Evolutionary conservation across 345 rosid genomes (phyloP).

Genomic region (Gossypium stocksii): DNA sequence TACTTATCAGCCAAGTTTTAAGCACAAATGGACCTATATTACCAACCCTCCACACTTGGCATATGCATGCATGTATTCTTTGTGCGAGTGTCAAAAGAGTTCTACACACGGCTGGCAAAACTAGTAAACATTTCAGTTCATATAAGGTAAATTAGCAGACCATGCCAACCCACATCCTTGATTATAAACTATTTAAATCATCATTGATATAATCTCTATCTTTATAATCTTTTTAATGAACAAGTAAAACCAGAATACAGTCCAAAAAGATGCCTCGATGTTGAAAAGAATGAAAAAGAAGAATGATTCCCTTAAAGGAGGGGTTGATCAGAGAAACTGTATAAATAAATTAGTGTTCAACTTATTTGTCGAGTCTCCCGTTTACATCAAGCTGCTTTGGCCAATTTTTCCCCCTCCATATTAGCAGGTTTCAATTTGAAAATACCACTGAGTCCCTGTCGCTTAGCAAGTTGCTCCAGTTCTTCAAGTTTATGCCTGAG

Average conservation of each 20-base stretch:
- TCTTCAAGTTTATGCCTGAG: conserved; percentile 57
- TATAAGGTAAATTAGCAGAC: background rate
- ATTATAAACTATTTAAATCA: conserved; percentile 1
- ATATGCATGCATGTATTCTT: conserved; percentile 3
- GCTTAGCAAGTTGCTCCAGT: conserved; percentile 68
- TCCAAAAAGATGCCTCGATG: background rate
- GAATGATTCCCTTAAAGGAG: conserved; percentile 17
- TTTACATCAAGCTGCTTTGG: conserved; percentile 34
- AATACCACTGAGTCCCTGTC: conserved; percentile 58
- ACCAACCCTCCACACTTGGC: conserved; percentile 1
- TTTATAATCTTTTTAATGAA: conserved; percentile 1
- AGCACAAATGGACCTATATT: background rate
- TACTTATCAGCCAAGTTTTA: background rate
- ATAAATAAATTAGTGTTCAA: conserved; percentile 10
- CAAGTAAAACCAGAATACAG: conserved; percentile 12
- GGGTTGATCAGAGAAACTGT: conserved; percentile 4
- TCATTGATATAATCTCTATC: background rate
- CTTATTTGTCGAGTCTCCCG: conserved; percentile 8
- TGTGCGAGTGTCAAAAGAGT: background rate
- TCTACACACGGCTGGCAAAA: background rate
- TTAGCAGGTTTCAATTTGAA: conserved; percentile 45
- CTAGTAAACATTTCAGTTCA: background rate
- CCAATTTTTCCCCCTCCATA: conserved; percentile 22
- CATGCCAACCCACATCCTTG: background rate
- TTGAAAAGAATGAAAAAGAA: conserved; percentile 23